Evolutionary conservation across 768 basidiomycete species (phyloP), one percentile per base, ranked within the genome.

Genomic region (Lanmaoa pseudosensibilis): DNA sequence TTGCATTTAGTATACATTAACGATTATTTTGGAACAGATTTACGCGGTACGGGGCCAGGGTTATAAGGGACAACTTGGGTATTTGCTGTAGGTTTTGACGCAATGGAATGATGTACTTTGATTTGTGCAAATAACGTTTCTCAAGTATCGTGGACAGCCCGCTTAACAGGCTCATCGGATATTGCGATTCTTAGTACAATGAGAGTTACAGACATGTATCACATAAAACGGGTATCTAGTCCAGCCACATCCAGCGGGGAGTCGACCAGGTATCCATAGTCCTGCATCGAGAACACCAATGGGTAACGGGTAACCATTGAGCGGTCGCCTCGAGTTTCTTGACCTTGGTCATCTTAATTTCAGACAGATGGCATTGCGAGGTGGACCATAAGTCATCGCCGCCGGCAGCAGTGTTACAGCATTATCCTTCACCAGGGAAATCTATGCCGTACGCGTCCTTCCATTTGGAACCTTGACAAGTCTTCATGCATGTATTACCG

Each of bases 401-500:
- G 27, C 46, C 21, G 8, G 27, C 43, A 58, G 38, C 48, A 36
- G 43, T 39, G 43, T 38, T 46, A 54, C 27, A 48, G 46, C 32
- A 57, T 48, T 33, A 44, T 43, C n/a, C 66, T 66, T 67, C 61
- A 62, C 49, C 40, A 58, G 21, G 43, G 52, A 56, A 46, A 53
- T 54, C 49, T 52, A 61, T 55, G 40, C 49, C 44, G 52, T 8
- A 48, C 50, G 39, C 21, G 55, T 43, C 56, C 55, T 64, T 59
- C 61, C 50, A 55, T 57, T 58, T 52, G 55, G 4, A 52, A 69
- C 56, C 63, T 69, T 61, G 59, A 50, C 52, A 55, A 40, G 64
- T 59, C 71, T 73, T 73, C 68, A 66, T 59, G 65, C 64, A 70
- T 73, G 63, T 69, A 72, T 69, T 72, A 73, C 62, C 71, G 71